These are phyloP conservation scores for Leishmania major DNA, from an alignment of 208 protist genomes.

Conservation along the genomic window DNA sequence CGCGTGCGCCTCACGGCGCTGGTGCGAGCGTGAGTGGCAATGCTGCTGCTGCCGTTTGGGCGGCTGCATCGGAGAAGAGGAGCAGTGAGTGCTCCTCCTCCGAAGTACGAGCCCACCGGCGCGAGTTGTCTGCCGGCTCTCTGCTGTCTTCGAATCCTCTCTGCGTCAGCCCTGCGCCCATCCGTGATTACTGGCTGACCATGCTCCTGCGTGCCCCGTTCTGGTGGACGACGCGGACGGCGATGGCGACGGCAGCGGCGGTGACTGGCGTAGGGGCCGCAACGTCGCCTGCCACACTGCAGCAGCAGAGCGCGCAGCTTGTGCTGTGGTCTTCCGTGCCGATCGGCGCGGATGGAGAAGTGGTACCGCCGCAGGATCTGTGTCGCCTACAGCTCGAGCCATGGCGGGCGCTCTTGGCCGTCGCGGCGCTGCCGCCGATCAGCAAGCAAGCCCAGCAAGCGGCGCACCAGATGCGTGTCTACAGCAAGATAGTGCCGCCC, in stretches of 20 bases:
- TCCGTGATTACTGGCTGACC: slow-evolving; percentile 33
- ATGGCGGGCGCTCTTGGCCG: slow-evolving; percentile 19
- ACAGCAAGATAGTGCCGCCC: slow-evolving; percentile 5
- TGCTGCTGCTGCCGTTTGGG: too few relatives aligned
- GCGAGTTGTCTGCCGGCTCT: slow-evolving; percentile 1
- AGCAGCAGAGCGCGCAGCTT: slow-evolving; percentile 14
- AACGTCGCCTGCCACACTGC: background rate
- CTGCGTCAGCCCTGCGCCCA: slow-evolving; percentile 9
- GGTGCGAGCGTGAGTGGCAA: background rate
- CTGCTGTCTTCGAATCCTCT: slow-evolving; percentile 32
- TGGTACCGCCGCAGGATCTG: background rate
- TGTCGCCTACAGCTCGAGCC: slow-evolving; percentile 24
- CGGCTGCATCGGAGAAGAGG: background rate
- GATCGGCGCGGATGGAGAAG: background rate
- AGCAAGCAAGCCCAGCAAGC: slow-evolving; percentile 22
- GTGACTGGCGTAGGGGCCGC: background rate
- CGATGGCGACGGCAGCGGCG: background rate
- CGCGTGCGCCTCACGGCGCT: background rate
- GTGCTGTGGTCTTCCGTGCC: slow-evolving; percentile 9
- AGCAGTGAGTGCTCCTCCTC: background rate
- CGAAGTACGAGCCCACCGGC: background rate
- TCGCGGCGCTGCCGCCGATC: slow-evolving; percentile 21
- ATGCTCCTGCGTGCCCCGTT: slow-evolving; percentile 22
- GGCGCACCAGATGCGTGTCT: slow-evolving; percentile 1
- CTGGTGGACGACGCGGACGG: slow-evolving; percentile 21